Percentiles rank a stretch among this genome's conserved stretches.
Conservation (phyloP, 2,329 filamentous ascomycete genomes). For the Alternaria hordeiaustralica region DNA sequence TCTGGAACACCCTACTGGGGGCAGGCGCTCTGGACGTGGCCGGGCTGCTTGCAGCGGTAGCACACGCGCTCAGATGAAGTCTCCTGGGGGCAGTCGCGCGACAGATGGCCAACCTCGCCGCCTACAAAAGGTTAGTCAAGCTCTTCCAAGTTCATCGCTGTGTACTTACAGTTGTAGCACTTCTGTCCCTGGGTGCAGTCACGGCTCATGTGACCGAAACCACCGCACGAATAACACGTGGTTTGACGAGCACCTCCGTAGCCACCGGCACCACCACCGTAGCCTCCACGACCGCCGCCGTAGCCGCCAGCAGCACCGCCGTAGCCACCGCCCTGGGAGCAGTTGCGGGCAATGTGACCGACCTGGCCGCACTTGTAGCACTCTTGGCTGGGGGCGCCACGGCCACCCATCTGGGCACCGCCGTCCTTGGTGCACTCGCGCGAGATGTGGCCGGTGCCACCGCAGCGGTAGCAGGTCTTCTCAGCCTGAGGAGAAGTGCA, state of each 20-base stretch:
- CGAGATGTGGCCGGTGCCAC: constrained; percentile 86
- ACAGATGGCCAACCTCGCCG: constrained; percentile 90
- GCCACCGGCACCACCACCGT: constrained; percentile 51
- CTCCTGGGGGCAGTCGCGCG: constrained; percentile 94
- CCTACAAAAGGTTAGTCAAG: constrained; percentile 52
- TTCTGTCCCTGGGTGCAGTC: constrained; percentile 99
- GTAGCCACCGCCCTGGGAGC: constrained; percentile 66
- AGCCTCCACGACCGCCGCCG: constrained; percentile 55
- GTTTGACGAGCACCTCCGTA: constrained; percentile 51
- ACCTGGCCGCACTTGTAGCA: constrained; percentile 99
- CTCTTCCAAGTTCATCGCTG: background rate
- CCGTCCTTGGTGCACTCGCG: constrained; percentile 73
- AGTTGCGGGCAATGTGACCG: constrained; percentile 95
- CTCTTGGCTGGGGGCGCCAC: constrained; percentile 60
- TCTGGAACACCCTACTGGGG: constrained; percentile 68
- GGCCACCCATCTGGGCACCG: constrained; percentile 56
- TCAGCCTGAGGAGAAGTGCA: constrained; percentile 90
- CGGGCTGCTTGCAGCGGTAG: constrained; percentile 91
- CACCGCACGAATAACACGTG: constrained; percentile 98
- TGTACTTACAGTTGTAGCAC: constrained; percentile 91
- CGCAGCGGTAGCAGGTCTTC: constrained; percentile 76
- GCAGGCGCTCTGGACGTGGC: constrained; percentile 94
- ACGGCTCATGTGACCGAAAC: constrained; percentile 95
- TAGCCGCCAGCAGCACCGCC: constrained; percentile 52
- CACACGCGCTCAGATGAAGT: constrained; percentile 91